Percentiles rank a stretch among this genome's conserved stretches.
phyloP scores from a whole-genome alignment of 139 green algal genomes.

The Ettlia oleoabundans region DNA sequence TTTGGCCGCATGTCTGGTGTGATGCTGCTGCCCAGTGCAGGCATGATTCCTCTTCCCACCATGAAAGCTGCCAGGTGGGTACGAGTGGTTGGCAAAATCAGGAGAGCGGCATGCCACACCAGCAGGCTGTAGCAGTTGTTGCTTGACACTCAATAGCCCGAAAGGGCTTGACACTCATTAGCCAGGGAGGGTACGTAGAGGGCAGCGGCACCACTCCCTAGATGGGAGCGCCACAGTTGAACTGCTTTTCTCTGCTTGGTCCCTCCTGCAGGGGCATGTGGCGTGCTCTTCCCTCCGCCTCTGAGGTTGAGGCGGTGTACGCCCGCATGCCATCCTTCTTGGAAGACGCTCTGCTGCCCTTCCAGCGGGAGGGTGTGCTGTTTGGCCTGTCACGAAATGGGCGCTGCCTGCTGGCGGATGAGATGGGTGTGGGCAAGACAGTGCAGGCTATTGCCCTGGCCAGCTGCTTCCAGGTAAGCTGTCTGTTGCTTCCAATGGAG shows the following conservation, averaged over 20 bases:
- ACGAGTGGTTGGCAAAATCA: neutral
- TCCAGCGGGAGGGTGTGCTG: slow-evolving; percentile 76
- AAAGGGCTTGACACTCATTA: too few relatives aligned
- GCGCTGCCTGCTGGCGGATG: slow-evolving; percentile 89
- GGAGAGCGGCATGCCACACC: too few relatives aligned
- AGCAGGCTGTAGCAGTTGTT: too few relatives aligned
- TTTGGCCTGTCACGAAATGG: slow-evolving; percentile 80
- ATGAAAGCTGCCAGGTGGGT: slow-evolving; percentile 42
- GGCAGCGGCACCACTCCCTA: too few relatives aligned
- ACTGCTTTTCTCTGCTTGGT: neutral
- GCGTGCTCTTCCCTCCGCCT: neutral
- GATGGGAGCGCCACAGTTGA: too few relatives aligned
- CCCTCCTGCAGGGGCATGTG: slow-evolving; percentile 16
- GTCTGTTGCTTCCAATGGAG: too few relatives aligned
- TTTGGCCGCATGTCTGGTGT: slow-evolving; percentile 2
- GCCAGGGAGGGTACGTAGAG: too few relatives aligned
- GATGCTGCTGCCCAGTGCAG: slow-evolving; percentile 21
- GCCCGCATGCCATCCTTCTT: slow-evolving; percentile 62
- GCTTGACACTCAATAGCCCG: too few relatives aligned
- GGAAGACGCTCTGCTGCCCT: slow-evolving; percentile 56
- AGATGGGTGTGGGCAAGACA: slow-evolving; percentile 96
- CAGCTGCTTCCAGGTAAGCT: slow-evolving; percentile 83
- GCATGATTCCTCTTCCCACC: slow-evolving; percentile 38
- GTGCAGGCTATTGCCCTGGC: slow-evolving; percentile 92
- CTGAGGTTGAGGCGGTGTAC: slow-evolving; percentile 58